Evolutionary conservation across 73 alveolate species (phyloP).

Genomic region (Stentor coeruleus): DNA sequence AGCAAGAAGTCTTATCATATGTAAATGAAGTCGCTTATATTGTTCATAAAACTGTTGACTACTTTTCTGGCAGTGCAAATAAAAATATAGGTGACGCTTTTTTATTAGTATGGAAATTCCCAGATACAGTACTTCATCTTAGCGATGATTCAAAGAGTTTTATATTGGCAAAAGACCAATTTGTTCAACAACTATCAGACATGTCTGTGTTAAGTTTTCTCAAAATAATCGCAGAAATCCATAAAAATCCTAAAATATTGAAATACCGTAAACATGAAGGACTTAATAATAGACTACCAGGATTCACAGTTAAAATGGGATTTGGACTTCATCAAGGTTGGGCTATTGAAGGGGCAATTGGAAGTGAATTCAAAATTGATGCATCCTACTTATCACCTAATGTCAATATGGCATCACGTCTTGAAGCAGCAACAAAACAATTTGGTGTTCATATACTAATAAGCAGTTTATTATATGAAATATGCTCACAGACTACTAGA

Average conservation of each 20-base stretch:
- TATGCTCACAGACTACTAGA: constrained; percentile 33
- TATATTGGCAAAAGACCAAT: background rate
- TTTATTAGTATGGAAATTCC: constrained; percentile 82
- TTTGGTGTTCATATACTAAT: constrained; percentile 62
- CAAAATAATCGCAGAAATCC: constrained; percentile 73
- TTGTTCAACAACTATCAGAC: constrained; percentile 9
- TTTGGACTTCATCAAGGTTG: constrained; percentile 91
- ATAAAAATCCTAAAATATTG: constrained; percentile 64
- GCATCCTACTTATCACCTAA: constrained; percentile 70
- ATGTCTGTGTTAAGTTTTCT: constrained; percentile 45
- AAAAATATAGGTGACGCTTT: constrained; percentile 94
- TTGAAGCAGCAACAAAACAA: constrained; percentile 78
- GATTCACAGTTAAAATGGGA: constrained; percentile 74
- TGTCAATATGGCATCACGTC: constrained; percentile 72
- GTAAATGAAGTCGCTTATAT: constrained; percentile 93
- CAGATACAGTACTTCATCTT: background rate
- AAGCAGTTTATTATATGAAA: constrained; percentile 43
- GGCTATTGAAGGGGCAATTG: constrained; percentile 91
- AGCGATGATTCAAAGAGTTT: background rate
- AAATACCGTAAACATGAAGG: constrained; percentile 53
- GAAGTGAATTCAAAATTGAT: constrained; percentile 71
- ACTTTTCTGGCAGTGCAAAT: constrained; percentile 83
- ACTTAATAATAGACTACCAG: constrained; percentile 56
- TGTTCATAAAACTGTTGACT: constrained; percentile 75
- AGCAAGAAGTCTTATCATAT: constrained; percentile 84